Evolutionary conservation across 2,329 filamentous ascomycete genomes (phyloP), one percentile per base, ranked within the genome.

Genomic region (Verruconis gallopava): DNA sequence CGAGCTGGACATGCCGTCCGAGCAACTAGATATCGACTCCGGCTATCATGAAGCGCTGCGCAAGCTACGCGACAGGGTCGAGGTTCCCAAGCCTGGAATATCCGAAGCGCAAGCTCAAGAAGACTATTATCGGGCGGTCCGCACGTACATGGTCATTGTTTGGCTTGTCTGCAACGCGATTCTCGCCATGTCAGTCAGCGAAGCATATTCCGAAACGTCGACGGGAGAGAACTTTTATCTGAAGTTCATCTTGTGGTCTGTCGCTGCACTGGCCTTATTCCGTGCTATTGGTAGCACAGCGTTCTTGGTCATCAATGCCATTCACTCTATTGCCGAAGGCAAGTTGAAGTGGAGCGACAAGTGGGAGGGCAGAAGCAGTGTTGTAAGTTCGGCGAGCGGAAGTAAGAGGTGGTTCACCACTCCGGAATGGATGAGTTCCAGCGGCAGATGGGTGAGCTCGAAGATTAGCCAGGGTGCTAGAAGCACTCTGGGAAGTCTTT

Each of bases 1-100:
- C 53, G 85, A 95, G 60, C 72, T 98, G 4, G 91, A 98, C 56
- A 98, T 98, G 88, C 91, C 93, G 0, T 85, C 79, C 2, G 93
- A 98, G 60, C 91, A 98, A 65, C 79, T 98, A 22, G 91, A 98
- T 60, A 98, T 98, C 58, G 91, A 98, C 64, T 88, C 80, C 20
- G 91, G 89, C 18, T 98, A 98, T 62, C 91, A 98, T 57, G 89
- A 95, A 59, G 91, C 91, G 0, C 77, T 98, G 19, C 84, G 91
- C 48, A 98, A 98, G 60, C 80, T 98, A 4, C 83, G 91, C 40
- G 91, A 98, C 56, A 75, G 91, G 35, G 71, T 98, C 52, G 86
- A 93, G 58, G 89, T 96, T 0, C 69, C 81, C 9, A 58, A 62
- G 11, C 60, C 72, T 0, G 61, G 67, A 0, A 52, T 76, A 13